A percentile compares a stretch with the other conserved stretches of the same genome.
phyloP scores from a whole-genome alignment of 1,139 yeast genomes.

The Lodderomyces metapsilosis region DNA sequence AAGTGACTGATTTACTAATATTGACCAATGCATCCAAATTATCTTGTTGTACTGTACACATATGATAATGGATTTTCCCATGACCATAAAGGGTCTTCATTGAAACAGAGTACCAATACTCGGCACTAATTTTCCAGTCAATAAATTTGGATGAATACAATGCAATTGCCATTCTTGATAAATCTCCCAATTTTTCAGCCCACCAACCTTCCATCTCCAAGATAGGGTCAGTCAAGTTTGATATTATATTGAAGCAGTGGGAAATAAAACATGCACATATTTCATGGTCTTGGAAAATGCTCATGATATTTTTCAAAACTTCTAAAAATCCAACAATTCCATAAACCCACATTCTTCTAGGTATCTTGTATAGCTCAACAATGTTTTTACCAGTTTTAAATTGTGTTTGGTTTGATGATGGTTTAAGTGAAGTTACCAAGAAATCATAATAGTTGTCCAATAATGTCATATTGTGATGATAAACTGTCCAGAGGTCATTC shows the following conservation, averaged over 20 bases:
- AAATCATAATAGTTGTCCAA: conserved; percentile 72
- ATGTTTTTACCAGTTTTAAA: conserved; percentile 74
- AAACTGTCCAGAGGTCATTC: conserved; percentile 68
- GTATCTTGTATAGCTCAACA: conserved; percentile 72
- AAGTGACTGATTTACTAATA: conserved; percentile 72
- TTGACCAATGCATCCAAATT: conserved; percentile 76
- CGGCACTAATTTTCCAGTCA: conserved; percentile 80
- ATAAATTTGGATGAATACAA: conserved; percentile 71
- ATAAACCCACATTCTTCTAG: conserved; percentile 79
- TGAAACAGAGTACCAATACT: conserved; percentile 71
- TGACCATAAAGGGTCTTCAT: conserved; percentile 73
- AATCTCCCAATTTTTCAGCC: conserved; percentile 73
- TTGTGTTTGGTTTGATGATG: conserved; percentile 47
- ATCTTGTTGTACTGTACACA: conserved; percentile 81
- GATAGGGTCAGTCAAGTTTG: conserved; percentile 51
- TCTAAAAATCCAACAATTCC: conserved; percentile 77
- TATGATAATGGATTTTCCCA: conserved; percentile 77
- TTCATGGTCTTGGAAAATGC: conserved; percentile 51
- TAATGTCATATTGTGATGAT: conserved; percentile 62
- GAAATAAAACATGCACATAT: conserved; percentile 48
- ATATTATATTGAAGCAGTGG: conserved; percentile 51
- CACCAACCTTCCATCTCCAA: conserved; percentile 73
- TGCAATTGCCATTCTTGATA: conserved; percentile 82
- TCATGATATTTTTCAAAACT: conserved; percentile 71
- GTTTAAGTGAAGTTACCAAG: conserved; percentile 65